Base-by-base conservation (phyloP, 1,139 yeast species). In the Taiozyma sp. region DNA sequence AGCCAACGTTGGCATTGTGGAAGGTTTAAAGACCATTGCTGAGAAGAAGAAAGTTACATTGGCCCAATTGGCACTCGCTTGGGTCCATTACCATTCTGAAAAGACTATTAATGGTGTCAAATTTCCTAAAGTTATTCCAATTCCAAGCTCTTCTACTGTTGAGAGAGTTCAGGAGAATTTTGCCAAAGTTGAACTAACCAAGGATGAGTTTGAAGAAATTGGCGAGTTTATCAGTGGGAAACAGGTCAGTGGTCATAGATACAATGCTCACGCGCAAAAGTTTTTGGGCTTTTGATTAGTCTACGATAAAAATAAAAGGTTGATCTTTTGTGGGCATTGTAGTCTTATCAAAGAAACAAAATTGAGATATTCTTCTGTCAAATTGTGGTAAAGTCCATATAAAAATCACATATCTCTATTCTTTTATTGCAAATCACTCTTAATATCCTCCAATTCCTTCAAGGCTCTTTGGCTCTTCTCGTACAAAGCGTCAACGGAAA, bases 11-110 rank as follows among this genome's bases (percentile, higher is more conserved):
- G 64, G 61, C 61, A 53, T 65, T 67, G 70, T 73, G 62, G 75
- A 80, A 54, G 59, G 79, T 59, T 69, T 87, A 68, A 53, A 60
- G 14, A 57, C 64, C 32, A 59, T 80, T 41, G 83, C 87, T 29
- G 62, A 70, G 12, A 65, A 67, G 51, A 72, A 74, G 56, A 64
- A 69, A 9, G 71, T 77, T n/a, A 69, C 87, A 1, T 71, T 84
- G 46, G 87, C 91, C 40, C 83, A 85, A 54, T 70, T 89, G 53
- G 86, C 96, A 0, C 70, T 90, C 41, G 83, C 88, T 7, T 90
- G 96, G 95, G 69, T 88, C 55, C 63, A 74, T 55, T 66, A 68
- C 43, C 63, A 66, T 57, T 67, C 70, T 50, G 70, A 72, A 16
- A 57, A 72, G 29, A 68, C 74, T 0, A 69, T 65, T 8, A 45